Evolutionary conservation across 2,329 filamentous ascomycete genomes (phyloP).

Genomic region (Cercospora sojina): DNA sequence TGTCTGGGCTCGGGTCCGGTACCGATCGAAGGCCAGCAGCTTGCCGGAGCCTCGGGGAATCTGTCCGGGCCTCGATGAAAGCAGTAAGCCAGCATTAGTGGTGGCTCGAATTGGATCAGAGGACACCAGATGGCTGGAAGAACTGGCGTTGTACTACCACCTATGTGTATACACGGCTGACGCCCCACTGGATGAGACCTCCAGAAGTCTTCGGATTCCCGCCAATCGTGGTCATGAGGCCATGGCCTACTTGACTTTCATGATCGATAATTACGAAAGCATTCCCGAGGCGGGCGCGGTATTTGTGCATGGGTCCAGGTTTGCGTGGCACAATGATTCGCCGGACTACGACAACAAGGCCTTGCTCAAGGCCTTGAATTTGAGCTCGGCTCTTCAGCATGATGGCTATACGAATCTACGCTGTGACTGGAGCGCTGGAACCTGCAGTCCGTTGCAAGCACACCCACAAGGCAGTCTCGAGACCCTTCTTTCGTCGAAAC

Average conservation of each 20-base stretch:
- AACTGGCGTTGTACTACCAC: constrained; percentile 44
- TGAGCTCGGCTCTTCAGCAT: constrained; percentile 41
- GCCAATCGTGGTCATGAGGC: constrained; percentile 61
- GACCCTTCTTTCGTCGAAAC: constrained; percentile 39
- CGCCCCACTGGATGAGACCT: constrained; percentile 30
- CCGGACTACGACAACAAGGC: constrained; percentile 46
- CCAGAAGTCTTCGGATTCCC: constrained; percentile 44
- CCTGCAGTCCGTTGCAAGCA: constrained; percentile 39
- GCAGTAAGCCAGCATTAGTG: constrained; percentile 47
- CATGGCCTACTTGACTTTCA: constrained; percentile 60
- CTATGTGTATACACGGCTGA: constrained; percentile 50
- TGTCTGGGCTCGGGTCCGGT: constrained; percentile 47
- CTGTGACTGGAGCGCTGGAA: constrained; percentile 52
- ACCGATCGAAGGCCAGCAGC: constrained; percentile 40
- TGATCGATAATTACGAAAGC: constrained; percentile 59
- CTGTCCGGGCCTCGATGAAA: constrained; percentile 44
- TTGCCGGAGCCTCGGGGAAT: constrained; percentile 41
- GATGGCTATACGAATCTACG: constrained; percentile 52
- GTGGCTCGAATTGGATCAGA: constrained; percentile 46
- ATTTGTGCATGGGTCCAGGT: constrained; percentile 59
- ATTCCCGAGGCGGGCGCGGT: constrained; percentile 56
- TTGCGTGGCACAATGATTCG: constrained; percentile 57
- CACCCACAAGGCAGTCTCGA: constrained; percentile 44
- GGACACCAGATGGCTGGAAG: constrained; percentile 44
- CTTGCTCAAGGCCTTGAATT: constrained; percentile 43